Base-by-base conservation (phyloP, 306 rosid species). In the Castanopsis chinensis region DNA sequence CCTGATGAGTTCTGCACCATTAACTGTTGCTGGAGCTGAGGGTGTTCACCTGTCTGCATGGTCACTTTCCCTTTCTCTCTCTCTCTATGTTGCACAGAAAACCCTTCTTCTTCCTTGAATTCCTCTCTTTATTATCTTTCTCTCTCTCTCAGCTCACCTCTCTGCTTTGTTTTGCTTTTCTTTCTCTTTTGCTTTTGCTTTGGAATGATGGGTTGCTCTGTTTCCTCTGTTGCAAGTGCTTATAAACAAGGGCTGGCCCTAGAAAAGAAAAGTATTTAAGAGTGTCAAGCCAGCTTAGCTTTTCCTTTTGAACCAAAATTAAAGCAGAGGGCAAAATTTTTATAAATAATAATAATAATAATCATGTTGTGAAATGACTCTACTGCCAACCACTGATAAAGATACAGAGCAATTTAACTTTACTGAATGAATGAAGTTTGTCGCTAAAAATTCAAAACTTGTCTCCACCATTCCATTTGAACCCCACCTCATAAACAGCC, bases 1-100 rank as follows among this genome's bases (percentile, higher is more conserved):
- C 97, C 98, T 0, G 97, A 86, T 0, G 97, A 86, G 90, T 81
- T 95, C 83, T 91, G 98, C n/a, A 89, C 91, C 69, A 86, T 85
- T 85, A 92, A 73, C 79, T 90, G 98, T 58, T 91, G 89, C 88
- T 84, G 90, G 52, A 72, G 59, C 65, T 79, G 80, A 49, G 69
- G 73, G 35, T 86, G 81, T 84, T 87, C 93, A 30, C 88, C 72
- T 53, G 76, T 78, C 91, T 88, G 91, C 95, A 89, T 91, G 82
- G 1, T 41, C 45, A 41, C 45, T 41, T 41, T 41, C 11, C 7
- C 45, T 37, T 37, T 37, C 45, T 41, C 45, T 25, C 1, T 25
- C 27, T 89, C 21, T 71, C 60, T 5, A 13, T 73, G 41, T 28
- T 41, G 60, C 77, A 65, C 78, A 52, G 37, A 49, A 78, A 70